These are phyloP conservation scores for Pisolithus sp. DNA, from an alignment of 768 basidiomycete genomes.

Conservation along the genomic window DNA sequence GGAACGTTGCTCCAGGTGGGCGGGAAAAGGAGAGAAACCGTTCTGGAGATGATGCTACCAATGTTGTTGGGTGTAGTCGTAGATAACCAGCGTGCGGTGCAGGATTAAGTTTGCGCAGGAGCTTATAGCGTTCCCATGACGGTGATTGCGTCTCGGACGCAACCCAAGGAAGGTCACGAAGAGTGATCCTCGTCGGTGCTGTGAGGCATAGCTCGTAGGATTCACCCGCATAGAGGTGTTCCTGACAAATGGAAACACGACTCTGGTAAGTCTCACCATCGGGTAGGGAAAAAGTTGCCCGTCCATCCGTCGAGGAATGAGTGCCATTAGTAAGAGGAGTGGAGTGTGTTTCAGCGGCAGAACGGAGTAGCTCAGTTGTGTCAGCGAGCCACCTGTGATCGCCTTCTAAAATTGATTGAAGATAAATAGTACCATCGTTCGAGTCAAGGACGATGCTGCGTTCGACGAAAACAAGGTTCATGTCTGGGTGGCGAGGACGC, in stretches of 20 bases:
- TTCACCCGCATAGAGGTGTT: conserved; percentile 68
- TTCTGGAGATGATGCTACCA: conserved; percentile 87
- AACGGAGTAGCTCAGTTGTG: conserved; percentile 24
- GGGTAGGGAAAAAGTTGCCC: conserved; percentile 42
- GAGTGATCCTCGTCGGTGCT: conserved; percentile 54
- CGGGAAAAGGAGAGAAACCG: conserved; percentile 82
- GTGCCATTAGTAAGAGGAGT: conserved; percentile 3
- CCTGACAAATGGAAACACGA: conserved; percentile 64
- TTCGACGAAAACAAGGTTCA: conserved; percentile 73
- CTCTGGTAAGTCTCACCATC: conserved; percentile 56
- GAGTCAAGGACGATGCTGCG: conserved; percentile 69
- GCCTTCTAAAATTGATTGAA: conserved; percentile 58
- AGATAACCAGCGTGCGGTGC: conserved; percentile 85
- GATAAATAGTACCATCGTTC: conserved; percentile 30
- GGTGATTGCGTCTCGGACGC: conserved; percentile 13
- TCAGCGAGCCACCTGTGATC: conserved; percentile 59
- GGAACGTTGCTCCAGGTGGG: conserved; percentile 57
- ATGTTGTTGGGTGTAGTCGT: conserved; percentile 66
- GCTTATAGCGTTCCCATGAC: conserved; percentile 73
- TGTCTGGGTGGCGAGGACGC: conserved; percentile 54
- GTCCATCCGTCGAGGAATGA: conserved; percentile 23
- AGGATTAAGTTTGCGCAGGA: conserved; percentile 70
- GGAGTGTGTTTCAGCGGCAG: conserved; percentile 7
- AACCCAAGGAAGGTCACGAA: conserved; percentile 30
- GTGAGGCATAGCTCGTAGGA: conserved; percentile 94